A percentile compares a stretch with the other conserved stretches of the same genome.
Evolutionary conservation across 2,329 filamentous ascomycete genomes (phyloP).

Genomic region (Ceratocystis cacaofunesta): DNA sequence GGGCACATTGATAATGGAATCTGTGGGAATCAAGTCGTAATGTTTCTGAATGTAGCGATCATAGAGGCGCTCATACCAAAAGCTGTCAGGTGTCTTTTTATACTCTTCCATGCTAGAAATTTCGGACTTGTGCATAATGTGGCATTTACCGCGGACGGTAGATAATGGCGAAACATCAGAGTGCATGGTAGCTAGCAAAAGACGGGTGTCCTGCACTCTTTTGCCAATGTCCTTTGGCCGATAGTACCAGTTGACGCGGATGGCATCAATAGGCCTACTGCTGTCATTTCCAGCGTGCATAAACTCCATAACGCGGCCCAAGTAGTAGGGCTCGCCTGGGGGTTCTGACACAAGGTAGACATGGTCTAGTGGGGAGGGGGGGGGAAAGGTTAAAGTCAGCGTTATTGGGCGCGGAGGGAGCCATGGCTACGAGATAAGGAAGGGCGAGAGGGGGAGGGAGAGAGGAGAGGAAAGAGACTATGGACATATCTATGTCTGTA

Average conservation of each 20-base stretch:
- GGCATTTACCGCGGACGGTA: slow-evolving; percentile 83
- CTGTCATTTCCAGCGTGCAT: slow-evolving; percentile 65
- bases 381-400: not conserved
- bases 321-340: slow-evolving; percentile 92
- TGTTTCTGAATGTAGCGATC: slow-evolving; percentile 97
- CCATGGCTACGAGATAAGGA: too few species aligned
- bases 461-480: not conserved
- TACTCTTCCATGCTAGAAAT: slow-evolving; percentile 71
- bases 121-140: slow-evolving; percentile 76
- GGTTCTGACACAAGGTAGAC: slow-evolving; percentile 96
- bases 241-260: slow-evolving; percentile 98
- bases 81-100: slow-evolving; percentile 69
- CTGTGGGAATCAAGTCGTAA: slow-evolving; percentile 90
- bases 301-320: slow-evolving; percentile 97
- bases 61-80: slow-evolving; percentile 96
- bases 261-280: slow-evolving; percentile 60
- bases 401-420: not conserved
- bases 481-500: slow-evolving; percentile 5
- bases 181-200: slow-evolving; percentile 95
- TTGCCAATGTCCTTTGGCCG: slow-evolving; percentile 89
- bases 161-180: slow-evolving; percentile 89
- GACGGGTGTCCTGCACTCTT: slow-evolving; percentile 76
- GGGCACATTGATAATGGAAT: slow-evolving; percentile 88
- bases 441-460: not conserved
- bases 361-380: slow-evolving; percentile 36